Evolutionary conservation across 768 basidiomycete genomes (phyloP).

Genomic region (Cystoderma amianthinum): DNA sequence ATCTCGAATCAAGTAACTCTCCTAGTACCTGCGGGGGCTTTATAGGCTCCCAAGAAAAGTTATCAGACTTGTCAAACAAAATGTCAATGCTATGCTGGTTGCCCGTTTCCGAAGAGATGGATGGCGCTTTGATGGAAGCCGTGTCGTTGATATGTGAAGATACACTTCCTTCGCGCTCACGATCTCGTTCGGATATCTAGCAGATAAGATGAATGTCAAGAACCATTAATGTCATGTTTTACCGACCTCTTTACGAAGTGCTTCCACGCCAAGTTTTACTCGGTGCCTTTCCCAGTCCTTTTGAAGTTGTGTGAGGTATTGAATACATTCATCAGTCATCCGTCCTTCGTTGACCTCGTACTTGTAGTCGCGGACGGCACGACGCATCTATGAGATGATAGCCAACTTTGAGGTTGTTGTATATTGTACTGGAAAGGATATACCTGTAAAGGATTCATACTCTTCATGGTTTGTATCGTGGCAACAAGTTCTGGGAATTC

Average conservation of each 20-base stretch:
- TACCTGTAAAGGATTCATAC: slow-evolving; percentile 90
- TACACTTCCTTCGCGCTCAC: slow-evolving; percentile 53
- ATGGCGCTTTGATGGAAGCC: slow-evolving; percentile 4
- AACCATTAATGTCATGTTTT: not conserved
- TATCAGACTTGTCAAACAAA: slow-evolving; percentile 67
- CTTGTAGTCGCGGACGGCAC: slow-evolving; percentile 88
- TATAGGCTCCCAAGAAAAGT: slow-evolving; percentile 71
- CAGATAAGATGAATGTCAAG: slow-evolving; percentile 3
- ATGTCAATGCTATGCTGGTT: slow-evolving; percentile 64
- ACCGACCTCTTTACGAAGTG: slow-evolving; percentile 73
- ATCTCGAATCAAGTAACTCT: slow-evolving; percentile 86
- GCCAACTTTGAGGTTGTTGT: no score
- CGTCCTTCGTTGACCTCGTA: slow-evolving; percentile 89
- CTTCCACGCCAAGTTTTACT: slow-evolving; percentile 81
- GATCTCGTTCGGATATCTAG: slow-evolving; percentile 64
- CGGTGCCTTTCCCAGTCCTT: slow-evolving; percentile 96
- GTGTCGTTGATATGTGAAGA: slow-evolving; percentile 44
- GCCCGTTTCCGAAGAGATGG: slow-evolving; percentile 25
- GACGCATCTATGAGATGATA: slow-evolving; percentile 60
- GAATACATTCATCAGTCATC: slow-evolving; percentile 93
- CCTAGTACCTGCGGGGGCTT: slow-evolving; percentile 78
- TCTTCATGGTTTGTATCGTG: slow-evolving; percentile 81
- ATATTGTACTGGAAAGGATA: slow-evolving; percentile 1
- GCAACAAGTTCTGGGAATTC: slow-evolving; percentile 87
- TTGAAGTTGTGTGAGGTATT: slow-evolving; percentile 92